Conservation (phyloP, 2,329 filamentous ascomycete species). For the Epichloe brachyelytri region DNA sequence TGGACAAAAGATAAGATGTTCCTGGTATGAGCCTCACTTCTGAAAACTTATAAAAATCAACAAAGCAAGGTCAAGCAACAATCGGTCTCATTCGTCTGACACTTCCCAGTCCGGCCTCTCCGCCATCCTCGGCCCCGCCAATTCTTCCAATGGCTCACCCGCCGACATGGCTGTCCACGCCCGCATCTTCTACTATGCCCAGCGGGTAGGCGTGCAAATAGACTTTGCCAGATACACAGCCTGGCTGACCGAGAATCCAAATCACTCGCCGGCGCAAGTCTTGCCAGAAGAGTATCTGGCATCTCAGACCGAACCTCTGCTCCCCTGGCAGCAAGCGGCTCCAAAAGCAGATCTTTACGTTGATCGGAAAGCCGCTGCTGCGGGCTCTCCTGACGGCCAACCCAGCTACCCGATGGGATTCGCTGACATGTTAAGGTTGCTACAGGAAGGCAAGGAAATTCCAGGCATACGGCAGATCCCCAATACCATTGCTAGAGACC, state of each 20-base stretch:
- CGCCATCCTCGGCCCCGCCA: conserved; percentile 48
- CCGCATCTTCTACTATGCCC: conserved; percentile 53
- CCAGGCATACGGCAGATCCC: conserved; percentile 83
- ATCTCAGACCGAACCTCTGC: conserved; percentile 6
- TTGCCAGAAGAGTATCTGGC: conserved; percentile 21
- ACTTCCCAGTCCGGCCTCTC: conserved; percentile 39
- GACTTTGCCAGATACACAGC: conserved; percentile 55
- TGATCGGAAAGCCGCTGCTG: conserved; percentile 21
- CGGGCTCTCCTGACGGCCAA: conserved; percentile 22
- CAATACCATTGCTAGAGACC: conserved; percentile 59
- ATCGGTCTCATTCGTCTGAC: background rate
- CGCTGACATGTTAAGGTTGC: conserved; percentile 72
- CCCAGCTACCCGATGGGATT: conserved; percentile 74
- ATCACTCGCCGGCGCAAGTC: conserved; percentile 22
- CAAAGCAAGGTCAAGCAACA: background rate
- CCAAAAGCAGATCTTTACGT: conserved; percentile 34
- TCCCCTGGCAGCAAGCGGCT: conserved; percentile 37
- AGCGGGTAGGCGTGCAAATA: conserved; percentile 37
- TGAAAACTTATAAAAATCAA: background rate
- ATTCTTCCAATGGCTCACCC: conserved; percentile 33
- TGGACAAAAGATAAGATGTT: conserved; percentile 59
- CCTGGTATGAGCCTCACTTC: conserved; percentile 32
- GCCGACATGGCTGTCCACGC: conserved; percentile 51
- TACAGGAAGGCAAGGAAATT: conserved; percentile 69
- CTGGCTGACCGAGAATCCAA: conserved; percentile 37